A percentile compares a stretch with the other conserved stretches of the same genome.
These are phyloP conservation scores for Astrothelium subdiscretum DNA, from an alignment of 495 filamentous ascomycete species.

Conservation along the genomic window DNA sequence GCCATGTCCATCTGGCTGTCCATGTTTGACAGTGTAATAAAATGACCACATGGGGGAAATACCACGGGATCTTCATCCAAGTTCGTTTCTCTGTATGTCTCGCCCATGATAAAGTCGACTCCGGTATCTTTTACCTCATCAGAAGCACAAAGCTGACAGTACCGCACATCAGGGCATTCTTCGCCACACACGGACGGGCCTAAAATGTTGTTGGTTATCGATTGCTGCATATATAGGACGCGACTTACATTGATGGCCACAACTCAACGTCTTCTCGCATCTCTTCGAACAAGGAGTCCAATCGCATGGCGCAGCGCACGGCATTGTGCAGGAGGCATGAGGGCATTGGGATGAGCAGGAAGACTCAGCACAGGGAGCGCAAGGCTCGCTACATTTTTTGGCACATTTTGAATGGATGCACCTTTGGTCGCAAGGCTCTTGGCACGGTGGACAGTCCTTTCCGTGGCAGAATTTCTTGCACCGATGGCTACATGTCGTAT, in stretches of 20 bases:
- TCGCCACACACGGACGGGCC: constrained; percentile 59
- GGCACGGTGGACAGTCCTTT: constrained; percentile 43
- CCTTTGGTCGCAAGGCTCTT: constrained; percentile 43
- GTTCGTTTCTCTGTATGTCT: constrained; percentile 44
- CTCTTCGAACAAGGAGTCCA: constrained; percentile 54
- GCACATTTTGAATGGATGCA: constrained; percentile 52
- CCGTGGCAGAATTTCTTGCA: constrained; percentile 47
- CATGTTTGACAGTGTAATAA: constrained; percentile 49
- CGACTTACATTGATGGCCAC: constrained; percentile 35
- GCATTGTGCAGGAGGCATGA: constrained; percentile 48
- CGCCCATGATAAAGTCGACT: constrained; percentile 43
- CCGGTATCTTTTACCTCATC: constrained; percentile 31
- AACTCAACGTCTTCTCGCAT: constrained; percentile 44
- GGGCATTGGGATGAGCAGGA: constrained; percentile 46
- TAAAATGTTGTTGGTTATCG: constrained; percentile 24
- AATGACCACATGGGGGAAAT: constrained; percentile 54
- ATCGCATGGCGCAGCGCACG: constrained; percentile 50
- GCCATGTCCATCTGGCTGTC: constrained; percentile 55
- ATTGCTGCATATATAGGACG: constrained; percentile 6
- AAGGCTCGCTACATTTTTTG: constrained; percentile 51
- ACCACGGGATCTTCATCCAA: constrained; percentile 49
- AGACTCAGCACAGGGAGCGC: constrained; percentile 48
- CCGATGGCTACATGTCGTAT: constrained; percentile 46
- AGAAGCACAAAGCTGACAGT: constrained; percentile 45
- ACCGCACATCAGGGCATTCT: constrained; percentile 40